A percentile compares a stretch with the other conserved stretches of the same genome.
These are phyloP conservation scores for Pleomassaria siparia DNA, from an alignment of 2,329 filamentous ascomycete genomes.

Conservation along the genomic window DNA sequence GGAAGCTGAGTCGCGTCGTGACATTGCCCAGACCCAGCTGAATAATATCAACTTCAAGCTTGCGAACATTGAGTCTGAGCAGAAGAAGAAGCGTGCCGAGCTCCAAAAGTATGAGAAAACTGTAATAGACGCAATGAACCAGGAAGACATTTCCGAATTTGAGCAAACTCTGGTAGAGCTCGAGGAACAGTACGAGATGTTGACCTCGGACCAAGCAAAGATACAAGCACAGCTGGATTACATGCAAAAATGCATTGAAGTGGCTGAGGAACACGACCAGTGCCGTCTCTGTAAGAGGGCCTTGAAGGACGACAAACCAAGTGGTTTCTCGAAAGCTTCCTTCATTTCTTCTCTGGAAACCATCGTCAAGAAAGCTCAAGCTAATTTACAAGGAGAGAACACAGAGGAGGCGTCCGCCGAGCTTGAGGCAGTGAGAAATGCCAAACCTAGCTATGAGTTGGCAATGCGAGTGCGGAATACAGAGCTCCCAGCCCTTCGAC, in stretches of 20 bases:
- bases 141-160: slow-evolving; percentile 48
- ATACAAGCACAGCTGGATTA: slow-evolving; percentile 71
- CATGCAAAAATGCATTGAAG: slow-evolving; percentile 67
- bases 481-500: slow-evolving; percentile 70
- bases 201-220: slow-evolving; percentile 66
- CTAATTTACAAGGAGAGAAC: slow-evolving; percentile 62
- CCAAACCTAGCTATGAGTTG: slow-evolving; percentile 67
- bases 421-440: slow-evolving; percentile 60
- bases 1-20: slow-evolving; percentile 69
- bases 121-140: slow-evolving; percentile 56
- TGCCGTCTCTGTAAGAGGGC: slow-evolving; percentile 76
- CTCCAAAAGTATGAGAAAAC: slow-evolving; percentile 62
- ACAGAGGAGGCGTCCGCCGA: slow-evolving; percentile 63
- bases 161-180: slow-evolving; percentile 55
- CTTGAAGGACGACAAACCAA: slow-evolving; percentile 60
- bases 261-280: slow-evolving; percentile 66
- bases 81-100: slow-evolving; percentile 66
- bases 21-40: slow-evolving; percentile 70
- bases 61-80: slow-evolving; percentile 63
- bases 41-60: slow-evolving; percentile 76
- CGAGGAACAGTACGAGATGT: slow-evolving; percentile 54
- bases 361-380: slow-evolving; percentile 53
- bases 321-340: slow-evolving; percentile 55
- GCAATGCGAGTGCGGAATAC: slow-evolving; percentile 66
- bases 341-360: slow-evolving; percentile 67